Base-by-base conservation (phyloP, 1,284 basidiomycete species). In the Leucoagaricus sp. region DNA sequence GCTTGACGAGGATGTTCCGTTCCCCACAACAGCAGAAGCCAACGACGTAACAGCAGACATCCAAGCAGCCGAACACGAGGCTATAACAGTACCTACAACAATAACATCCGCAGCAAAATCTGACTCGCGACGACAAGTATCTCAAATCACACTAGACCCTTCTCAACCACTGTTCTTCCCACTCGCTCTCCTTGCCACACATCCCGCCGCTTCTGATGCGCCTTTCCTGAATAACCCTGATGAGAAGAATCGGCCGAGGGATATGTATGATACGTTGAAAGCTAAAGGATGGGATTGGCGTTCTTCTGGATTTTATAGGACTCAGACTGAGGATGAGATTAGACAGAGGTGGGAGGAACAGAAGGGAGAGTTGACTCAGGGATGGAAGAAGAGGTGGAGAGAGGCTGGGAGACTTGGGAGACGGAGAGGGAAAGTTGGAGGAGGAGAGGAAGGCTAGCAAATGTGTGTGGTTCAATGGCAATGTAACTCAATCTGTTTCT, bases 341-440 rank as follows among this genome's bases (percentile, higher is more conserved):
- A 78, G 80, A 55, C 77, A 77, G 64, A 72, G 79, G 42, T 95
- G 93, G 93, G 87, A 93, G 66, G 80, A 76, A 25, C 75, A 79
- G 40, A 87, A 86, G 65, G 77, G 78, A 1, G 85, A 87, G 54
- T 72, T 94, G 67, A 94, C 93, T 48, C 77, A 74, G 57, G 89
- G 85, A 54, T 95, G 90, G 89, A 94, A 93, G 74, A 82, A 84
- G 64, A 73, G 88, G 36, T 84, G 84, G 70, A 82, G 88, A 55
- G 92, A 94, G 68, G 92, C 90, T n/a, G 81, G 79, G 55, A 89
- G 89, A 67, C 75, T 85, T 38, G 82, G 80, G 64, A 79, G 82
- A 61, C 74, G 89, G 50, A 77, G 82, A 63, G 55, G 21, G 67
- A 56, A 15, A 64, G 66, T 33, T 9, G 26, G 13, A 2, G 49